A percentile compares a stretch with the other conserved stretches of the same genome.
phyloP scores from a whole-genome alignment of 495 filamentous ascomycete genomes.

The Trichoderma orchidacearum region DNA sequence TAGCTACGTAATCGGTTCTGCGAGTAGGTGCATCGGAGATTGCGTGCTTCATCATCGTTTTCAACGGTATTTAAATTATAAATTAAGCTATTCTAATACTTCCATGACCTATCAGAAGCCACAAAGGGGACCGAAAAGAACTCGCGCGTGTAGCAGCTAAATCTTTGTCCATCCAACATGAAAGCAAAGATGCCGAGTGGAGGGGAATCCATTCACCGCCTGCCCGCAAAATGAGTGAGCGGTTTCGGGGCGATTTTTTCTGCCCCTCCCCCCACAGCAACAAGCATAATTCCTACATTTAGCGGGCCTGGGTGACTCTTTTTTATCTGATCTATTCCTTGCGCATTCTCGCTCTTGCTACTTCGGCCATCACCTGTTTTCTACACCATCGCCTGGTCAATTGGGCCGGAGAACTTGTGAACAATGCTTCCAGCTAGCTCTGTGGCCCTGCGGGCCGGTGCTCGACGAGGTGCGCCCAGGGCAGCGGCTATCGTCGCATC shows the following conservation, averaged over 20 bases:
- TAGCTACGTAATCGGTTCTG: too few relatives aligned
- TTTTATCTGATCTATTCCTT: background rate
- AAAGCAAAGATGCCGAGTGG: too few relatives aligned
- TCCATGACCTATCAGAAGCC: too few relatives aligned
- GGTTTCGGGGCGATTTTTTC: background rate
- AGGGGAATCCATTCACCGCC: background rate
- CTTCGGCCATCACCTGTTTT: background rate
- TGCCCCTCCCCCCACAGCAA: background rate
- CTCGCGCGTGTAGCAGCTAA: too few relatives aligned
- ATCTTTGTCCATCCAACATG: too few relatives aligned
- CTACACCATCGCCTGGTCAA: background rate
- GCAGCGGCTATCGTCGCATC: background rate
- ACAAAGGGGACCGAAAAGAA: too few relatives aligned
- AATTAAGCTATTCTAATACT: too few relatives aligned
- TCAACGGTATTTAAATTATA: too few relatives aligned
- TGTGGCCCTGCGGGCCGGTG: slow-evolving; percentile 27
- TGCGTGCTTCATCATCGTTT: too few relatives aligned
- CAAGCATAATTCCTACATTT: background rate
- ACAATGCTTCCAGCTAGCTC: slow-evolving; percentile 20
- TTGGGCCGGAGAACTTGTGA: background rate
- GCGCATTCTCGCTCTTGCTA: background rate
- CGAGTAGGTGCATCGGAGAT: too few relatives aligned
- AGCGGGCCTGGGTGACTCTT: background rate
- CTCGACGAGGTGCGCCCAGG: slow-evolving; percentile 24
- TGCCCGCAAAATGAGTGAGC: background rate